phyloP scores from a whole-genome alignment of 1,284 basidiomycete species.

The Ganoderma boninense region DNA sequence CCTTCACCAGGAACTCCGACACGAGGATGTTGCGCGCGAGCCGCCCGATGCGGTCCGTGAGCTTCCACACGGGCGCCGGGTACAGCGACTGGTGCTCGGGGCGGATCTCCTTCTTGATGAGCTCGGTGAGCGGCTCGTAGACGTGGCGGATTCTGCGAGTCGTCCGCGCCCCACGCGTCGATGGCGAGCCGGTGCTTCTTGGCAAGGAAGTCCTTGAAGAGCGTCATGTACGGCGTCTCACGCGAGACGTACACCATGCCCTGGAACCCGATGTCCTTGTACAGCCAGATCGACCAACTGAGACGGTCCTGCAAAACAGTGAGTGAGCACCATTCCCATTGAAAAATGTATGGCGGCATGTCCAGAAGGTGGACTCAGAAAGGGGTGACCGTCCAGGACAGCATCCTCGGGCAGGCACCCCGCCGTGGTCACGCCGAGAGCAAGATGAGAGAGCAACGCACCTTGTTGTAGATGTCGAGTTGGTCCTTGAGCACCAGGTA shows the following conservation, averaged over 20 bases:
- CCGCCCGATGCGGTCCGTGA: constrained; percentile 54
- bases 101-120: constrained; percentile 56
- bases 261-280: constrained; percentile 68
- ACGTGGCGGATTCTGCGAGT: constrained; percentile 60
- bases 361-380: not conserved
- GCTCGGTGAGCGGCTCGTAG: constrained; percentile 66
- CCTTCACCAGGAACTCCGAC: constrained; percentile 67
- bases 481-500: constrained; percentile 76
- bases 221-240: constrained; percentile 58
- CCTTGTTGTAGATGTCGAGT: constrained; percentile 75
- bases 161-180: constrained; percentile 74
- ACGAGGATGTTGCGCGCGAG: constrained; percentile 70
- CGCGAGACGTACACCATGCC: constrained; percentile 57
- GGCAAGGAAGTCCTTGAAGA: constrained; percentile 54
- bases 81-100: constrained; percentile 54
- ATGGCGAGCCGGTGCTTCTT: constrained; percentile 72
- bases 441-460: constrained; percentile 29
- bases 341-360: not conserved
- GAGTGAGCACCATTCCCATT: not conserved
- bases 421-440: not conserved
- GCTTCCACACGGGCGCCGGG: constrained; percentile 59
- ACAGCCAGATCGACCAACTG: constrained; percentile 67
- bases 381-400: constrained; percentile 8
- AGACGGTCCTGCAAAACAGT: constrained; percentile 57
- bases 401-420: not conserved